Evolutionary conservation across 768 basidiomycete species (phyloP).

Genomic region (Kockovaella imperatae): DNA sequence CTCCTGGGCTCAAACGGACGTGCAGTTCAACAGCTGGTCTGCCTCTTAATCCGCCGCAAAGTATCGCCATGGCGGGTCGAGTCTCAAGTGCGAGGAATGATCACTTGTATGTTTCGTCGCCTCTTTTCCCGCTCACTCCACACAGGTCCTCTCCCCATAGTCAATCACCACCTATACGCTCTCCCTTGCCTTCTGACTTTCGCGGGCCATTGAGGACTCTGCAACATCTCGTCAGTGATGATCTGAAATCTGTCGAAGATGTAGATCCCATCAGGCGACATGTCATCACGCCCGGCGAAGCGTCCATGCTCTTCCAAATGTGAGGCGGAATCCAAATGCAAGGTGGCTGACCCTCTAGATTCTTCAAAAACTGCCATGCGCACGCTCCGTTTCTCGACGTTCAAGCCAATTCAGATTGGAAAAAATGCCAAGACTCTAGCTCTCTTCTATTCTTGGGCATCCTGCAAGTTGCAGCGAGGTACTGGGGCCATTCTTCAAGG

Average conservation of each 20-base stretch:
- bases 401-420: conserved; percentile 1
- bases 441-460: conserved; percentile 8
- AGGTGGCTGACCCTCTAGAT: conserved; percentile 1
- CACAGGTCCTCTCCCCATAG: too few relatives aligned
- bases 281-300: conserved; percentile 9
- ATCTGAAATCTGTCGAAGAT: conserved; percentile 2
- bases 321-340: neutral
- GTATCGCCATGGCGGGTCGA: too few relatives aligned
- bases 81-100: too few relatives aligned
- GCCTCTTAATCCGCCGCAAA: too few relatives aligned
- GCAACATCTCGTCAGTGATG: conserved; percentile 2
- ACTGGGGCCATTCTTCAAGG: conserved; percentile 10
- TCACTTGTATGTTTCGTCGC: too few relatives aligned
- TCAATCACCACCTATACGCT: neutral
- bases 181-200: conserved; percentile 1
- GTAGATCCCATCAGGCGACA: conserved; percentile 9
- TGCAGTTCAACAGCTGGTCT: too few relatives aligned
- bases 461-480: conserved; percentile 8
- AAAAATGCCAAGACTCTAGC: neutral
- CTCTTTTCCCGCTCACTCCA: too few relatives aligned
- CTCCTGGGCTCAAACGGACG: too few relatives aligned
- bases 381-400: conserved; percentile 14
- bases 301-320: conserved; percentile 4
- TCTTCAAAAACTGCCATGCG: conserved; percentile 13
- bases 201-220: conserved; percentile 8